A percentile compares a stretch with the other conserved stretches of the same genome.
These are phyloP conservation scores for Schrenkiella parvula DNA, from an alignment of 345 rosid species.

Conservation along the genomic window DNA sequence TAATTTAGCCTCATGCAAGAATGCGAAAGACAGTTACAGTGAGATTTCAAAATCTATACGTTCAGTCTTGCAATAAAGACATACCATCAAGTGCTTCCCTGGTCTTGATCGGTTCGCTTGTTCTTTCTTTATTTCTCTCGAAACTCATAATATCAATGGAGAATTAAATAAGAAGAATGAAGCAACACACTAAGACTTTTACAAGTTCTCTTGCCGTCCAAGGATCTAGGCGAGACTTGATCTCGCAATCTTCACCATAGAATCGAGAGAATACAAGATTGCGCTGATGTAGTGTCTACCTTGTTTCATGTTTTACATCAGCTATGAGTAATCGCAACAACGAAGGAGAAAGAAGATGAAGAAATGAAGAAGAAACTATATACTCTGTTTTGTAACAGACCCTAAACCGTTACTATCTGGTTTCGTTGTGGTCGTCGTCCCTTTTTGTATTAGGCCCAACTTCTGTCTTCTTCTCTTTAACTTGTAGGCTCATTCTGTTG, in stretches of 20 bases:
- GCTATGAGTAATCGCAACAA: too few relatives aligned
- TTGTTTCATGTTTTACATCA: neutral
- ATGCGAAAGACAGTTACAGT: too few relatives aligned
- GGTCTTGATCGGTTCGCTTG: too few relatives aligned
- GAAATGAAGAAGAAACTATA: neutral
- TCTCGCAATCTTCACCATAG: neutral
- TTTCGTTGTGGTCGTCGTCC: neutral
- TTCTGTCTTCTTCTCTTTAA: neutral
- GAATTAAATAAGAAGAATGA: too few relatives aligned
- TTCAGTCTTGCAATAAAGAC: too few relatives aligned
- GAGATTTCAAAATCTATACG: too few relatives aligned
- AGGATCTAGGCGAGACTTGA: neutral
- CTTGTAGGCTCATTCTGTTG: neutral
- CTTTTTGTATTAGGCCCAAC: neutral
- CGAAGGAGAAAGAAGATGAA: neutral
- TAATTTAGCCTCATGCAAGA: too few relatives aligned
- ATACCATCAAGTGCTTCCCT: too few relatives aligned
- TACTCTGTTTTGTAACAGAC: neutral
- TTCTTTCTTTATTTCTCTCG: too few relatives aligned
- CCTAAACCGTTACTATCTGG: neutral
- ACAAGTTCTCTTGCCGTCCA: neutral
- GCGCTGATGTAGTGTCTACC: neutral
- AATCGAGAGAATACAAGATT: neutral
- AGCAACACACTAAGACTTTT: neutral
- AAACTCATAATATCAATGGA: too few relatives aligned